Conservation (phyloP, 1,284 basidiomycete genomes). For the Cryptococcus wingfieldii region DNA sequence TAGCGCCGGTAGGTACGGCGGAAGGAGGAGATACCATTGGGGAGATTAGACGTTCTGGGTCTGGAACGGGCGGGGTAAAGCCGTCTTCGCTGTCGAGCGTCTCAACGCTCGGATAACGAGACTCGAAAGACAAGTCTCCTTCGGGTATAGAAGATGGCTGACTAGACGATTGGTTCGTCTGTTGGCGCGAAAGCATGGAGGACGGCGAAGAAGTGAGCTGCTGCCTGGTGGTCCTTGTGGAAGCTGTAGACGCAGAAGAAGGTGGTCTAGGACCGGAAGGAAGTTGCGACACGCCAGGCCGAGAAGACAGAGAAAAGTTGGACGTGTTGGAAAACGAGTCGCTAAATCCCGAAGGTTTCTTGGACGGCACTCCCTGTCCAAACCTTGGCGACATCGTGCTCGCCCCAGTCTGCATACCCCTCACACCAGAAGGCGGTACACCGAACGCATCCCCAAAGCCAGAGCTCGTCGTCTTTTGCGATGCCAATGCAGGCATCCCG, state of each 20-base stretch:
- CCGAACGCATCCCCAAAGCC: conserved; percentile 38
- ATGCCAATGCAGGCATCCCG: conserved; percentile 23
- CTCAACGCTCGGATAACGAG: conserved; percentile 46
- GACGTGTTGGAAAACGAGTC: conserved; percentile 24
- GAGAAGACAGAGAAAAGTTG: conserved; percentile 1
- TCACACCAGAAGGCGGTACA: not conserved
- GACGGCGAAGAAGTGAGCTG: too few species aligned
- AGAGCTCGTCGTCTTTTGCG: not conserved
- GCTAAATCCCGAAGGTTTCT: conserved; percentile 23
- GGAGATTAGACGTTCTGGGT: conserved; percentile 11
- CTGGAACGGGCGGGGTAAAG: conserved; percentile 6
- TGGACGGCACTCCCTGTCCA: not conserved
- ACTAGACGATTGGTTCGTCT: conserved; percentile 1
- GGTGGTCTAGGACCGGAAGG: too few species aligned
- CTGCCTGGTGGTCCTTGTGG: too few species aligned
- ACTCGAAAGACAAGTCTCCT: conserved; percentile 38
- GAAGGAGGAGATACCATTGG: conserved; percentile 21
- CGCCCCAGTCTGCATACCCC: not conserved
- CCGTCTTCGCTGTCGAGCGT: conserved; percentile 20
- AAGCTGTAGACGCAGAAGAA: too few species aligned
- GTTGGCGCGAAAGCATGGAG: too few species aligned
- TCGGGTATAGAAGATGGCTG: conserved; percentile 22
- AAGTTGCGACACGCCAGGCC: not conserved
- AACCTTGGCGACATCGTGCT: not conserved
- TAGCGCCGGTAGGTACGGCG: not conserved